Evolutionary conservation across 148 eudicot species (phyloP).

Genomic region (Heliamphora exappendiculata): DNA sequence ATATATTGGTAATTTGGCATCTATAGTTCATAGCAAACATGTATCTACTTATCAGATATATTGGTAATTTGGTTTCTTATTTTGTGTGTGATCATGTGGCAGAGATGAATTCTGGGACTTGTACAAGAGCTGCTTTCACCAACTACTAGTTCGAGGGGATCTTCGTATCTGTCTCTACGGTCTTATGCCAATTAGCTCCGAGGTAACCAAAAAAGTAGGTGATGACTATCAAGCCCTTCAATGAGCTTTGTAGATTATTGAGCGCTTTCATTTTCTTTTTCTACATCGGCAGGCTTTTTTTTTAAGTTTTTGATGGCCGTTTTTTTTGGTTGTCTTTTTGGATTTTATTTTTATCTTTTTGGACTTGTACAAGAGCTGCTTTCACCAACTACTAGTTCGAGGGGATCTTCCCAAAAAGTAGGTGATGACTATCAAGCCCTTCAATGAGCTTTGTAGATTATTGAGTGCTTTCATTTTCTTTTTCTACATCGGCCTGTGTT

Average conservation of each 20-base stretch:
- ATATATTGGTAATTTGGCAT: not conserved
- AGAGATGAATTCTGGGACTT: constrained; percentile 93
- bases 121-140: constrained; percentile 62
- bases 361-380: constrained; percentile 64
- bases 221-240: too few species aligned
- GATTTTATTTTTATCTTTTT: too few species aligned
- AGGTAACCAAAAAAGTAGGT: constrained; percentile 14
- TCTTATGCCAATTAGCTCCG: constrained; percentile 24
- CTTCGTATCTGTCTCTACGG: constrained; percentile 72
- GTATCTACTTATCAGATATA: not conserved
- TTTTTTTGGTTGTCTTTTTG: too few species aligned
- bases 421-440: not conserved
- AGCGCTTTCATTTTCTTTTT: too few species aligned
- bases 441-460: too few species aligned
- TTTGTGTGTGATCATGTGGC: constrained; percentile 1
- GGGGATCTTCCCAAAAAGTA: constrained; percentile 39
- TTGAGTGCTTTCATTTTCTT: too few species aligned
- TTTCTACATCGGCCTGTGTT: too few species aligned
- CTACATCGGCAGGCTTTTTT: too few species aligned
- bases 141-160: constrained; percentile 46
- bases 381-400: constrained; percentile 54
- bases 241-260: too few species aligned
- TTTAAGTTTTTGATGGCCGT: too few species aligned
- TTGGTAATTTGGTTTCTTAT: not conserved
- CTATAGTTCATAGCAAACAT: too few species aligned